These are phyloP conservation scores for Pilasporangium apinafurcum DNA, from an alignment of 352 stramenopile species.

Conservation along the genomic window DNA sequence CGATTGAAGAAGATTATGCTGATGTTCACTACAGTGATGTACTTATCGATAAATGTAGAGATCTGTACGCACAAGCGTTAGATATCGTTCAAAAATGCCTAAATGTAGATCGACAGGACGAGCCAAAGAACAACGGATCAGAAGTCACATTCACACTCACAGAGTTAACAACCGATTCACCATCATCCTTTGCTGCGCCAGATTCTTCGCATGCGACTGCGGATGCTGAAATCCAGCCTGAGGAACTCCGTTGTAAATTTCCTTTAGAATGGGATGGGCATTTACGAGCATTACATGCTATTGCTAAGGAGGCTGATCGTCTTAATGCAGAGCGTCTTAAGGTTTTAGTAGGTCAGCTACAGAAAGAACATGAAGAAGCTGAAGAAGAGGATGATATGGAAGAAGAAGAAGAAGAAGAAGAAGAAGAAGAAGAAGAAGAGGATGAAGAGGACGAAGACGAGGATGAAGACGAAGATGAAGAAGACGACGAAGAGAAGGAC, in stretches of 20 bases:
- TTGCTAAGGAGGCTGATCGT: conserved; percentile 20
- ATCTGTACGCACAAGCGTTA: conserved; percentile 20
- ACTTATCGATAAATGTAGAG: conserved; percentile 10
- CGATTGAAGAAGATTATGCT: conserved; percentile 10
- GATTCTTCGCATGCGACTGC: no score
- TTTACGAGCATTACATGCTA: conserved; percentile 15
- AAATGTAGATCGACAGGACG: not conserved
- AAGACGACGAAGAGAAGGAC: not conserved
- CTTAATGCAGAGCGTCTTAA: conserved; percentile 10
- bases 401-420: conserved; percentile 12
- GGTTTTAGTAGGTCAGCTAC: conserved; percentile 9
- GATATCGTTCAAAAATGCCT: not conserved
- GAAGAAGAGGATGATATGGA: conserved; percentile 18
- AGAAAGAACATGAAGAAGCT: conserved; percentile 17
- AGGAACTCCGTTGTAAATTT: not conserved
- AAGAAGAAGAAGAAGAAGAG: conserved; percentile 14
- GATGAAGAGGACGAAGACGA: conserved; percentile 5
- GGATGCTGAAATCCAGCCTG: not conserved
- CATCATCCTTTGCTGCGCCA: no score
- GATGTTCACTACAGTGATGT: conserved; percentile 33
- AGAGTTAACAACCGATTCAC: not conserved
- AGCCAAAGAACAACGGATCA: conserved; percentile 1
- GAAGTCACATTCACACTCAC: not conserved
- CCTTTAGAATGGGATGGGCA: conserved; percentile 23
- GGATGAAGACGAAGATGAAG: conserved; percentile 9